These are phyloP conservation scores for Heritiera fomes DNA, from an alignment of 345 rosid species.

Conservation along the genomic window DNA sequence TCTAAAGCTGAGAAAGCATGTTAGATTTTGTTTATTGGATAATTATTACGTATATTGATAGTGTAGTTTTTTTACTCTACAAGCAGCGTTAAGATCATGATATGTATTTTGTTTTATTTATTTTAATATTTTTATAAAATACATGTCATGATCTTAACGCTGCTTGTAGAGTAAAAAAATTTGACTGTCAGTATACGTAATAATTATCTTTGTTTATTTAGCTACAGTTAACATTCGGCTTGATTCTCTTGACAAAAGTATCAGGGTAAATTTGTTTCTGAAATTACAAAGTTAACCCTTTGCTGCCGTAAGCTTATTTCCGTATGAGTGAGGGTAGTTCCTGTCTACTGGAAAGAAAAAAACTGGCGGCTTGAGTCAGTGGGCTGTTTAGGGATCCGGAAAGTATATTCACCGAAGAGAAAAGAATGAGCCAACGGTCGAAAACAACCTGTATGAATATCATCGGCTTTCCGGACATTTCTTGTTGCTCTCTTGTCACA, in stretches of 20 bases:
- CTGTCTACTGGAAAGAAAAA: not conserved
- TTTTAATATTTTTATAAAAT: no score
- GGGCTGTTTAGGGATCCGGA: slow-evolving; percentile 13
- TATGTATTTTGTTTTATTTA: no score
- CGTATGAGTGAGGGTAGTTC: not conserved
- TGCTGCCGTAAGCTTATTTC: not conserved
- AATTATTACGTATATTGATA: no score
- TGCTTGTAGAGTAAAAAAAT: no score
- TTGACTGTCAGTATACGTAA: no score
- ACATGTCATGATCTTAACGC: no score
- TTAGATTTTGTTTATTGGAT: no score
- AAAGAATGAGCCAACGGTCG: slow-evolving; percentile 25
- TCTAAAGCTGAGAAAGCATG: not conserved
- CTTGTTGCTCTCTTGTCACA: no score
- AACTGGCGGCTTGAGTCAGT: not conserved
- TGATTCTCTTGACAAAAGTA: not conserved
- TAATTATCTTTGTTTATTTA: not conserved
- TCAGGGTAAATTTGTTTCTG: not conserved
- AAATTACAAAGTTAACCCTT: slow-evolving; percentile 13
- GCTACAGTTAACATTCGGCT: slow-evolving; percentile 6
- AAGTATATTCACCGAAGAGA: not conserved
- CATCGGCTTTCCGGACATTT: not conserved
- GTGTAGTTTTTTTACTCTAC: no score
- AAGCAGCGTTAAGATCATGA: no score
- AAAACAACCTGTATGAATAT: not conserved